phyloP scores from a whole-genome alignment of 805 yeast genomes.

The Metschnikowia chrysomelidarum region DNA sequence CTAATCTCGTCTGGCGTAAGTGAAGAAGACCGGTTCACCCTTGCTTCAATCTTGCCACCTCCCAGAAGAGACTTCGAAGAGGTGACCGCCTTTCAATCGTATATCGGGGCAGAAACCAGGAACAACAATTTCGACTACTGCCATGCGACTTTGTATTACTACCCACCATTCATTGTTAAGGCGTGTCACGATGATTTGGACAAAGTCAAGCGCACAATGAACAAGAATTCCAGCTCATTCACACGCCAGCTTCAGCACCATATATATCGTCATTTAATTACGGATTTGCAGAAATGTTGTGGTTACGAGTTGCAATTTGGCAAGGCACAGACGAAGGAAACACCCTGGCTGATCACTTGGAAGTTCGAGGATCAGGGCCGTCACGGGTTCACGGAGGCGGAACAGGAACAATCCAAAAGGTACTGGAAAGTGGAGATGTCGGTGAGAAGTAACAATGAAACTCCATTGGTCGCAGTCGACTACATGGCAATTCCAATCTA shows the following conservation, averaged over 20 bases:
- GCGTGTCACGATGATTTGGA: constrained; percentile 69
- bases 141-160: constrained; percentile 63
- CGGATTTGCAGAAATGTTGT: constrained; percentile 61
- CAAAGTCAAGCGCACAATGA: constrained; percentile 68
- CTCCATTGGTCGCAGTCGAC: constrained; percentile 65
- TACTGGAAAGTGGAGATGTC: constrained; percentile 65
- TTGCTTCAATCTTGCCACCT: constrained; percentile 35
- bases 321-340: constrained; percentile 46
- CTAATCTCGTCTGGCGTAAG: constrained; percentile 40
- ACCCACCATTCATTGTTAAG: constrained; percentile 71
- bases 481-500: constrained; percentile 53
- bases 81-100: constrained; percentile 58
- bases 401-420: constrained; percentile 43
- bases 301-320: constrained; percentile 56
- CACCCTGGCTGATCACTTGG: constrained; percentile 58
- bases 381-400: constrained; percentile 53
- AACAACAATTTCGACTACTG: constrained; percentile 70
- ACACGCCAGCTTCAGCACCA: constrained; percentile 75
- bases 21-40: constrained; percentile 25
- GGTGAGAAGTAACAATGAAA: constrained; percentile 63
- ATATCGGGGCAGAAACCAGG: constrained; percentile 68
- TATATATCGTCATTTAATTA: constrained; percentile 64
- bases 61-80: constrained; percentile 56
- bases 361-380: constrained; percentile 56
- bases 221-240: constrained; percentile 68